These are phyloP conservation scores for Yamadazyma atlantica DNA, from an alignment of 1,139 yeast genomes.

Conservation along the genomic window DNA sequence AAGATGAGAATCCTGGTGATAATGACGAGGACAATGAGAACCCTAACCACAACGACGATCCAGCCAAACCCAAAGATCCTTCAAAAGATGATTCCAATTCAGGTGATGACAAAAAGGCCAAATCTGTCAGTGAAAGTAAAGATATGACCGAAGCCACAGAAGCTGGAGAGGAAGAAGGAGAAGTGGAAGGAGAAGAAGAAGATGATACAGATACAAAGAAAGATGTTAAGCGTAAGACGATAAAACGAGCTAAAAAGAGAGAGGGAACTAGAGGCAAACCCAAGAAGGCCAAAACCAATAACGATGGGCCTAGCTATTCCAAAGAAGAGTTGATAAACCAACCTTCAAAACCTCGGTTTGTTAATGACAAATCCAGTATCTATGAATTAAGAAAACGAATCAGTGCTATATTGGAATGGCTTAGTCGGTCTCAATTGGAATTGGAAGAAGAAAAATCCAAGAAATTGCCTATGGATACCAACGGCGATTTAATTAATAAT, in stretches of 20 bases:
- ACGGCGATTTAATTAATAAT: conserved; percentile 35
- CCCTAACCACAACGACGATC: not conserved
- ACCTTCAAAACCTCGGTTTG: conserved; percentile 80
- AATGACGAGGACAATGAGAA: conserved; percentile 8
- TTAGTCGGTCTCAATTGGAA: conserved; percentile 81
- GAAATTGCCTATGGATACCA: conserved; percentile 29
- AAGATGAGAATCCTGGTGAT: conserved; percentile 3
- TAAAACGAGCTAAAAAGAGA: conserved; percentile 16
- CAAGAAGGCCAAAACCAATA: conserved; percentile 13
- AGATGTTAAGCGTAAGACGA: conserved; percentile 15
- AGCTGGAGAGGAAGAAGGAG: conserved; percentile 13
- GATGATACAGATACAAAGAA: conserved; percentile 16
- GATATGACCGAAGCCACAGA: conserved; percentile 11
- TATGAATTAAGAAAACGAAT: conserved; percentile 85
- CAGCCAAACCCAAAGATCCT: no score
- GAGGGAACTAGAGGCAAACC: conserved; percentile 15
- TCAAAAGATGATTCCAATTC: conserved; percentile 2
- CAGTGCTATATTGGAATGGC: conserved; percentile 86
- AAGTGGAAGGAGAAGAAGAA: conserved; percentile 15
- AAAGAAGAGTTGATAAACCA: conserved; percentile 52
- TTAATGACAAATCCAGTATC: conserved; percentile 69
- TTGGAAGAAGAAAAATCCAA: conserved; percentile 66
- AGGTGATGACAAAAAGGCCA: not conserved
- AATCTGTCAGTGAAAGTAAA: not conserved
- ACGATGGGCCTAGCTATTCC: conserved; percentile 15